Percentiles rank a stretch among this genome's conserved stretches.
Conservation (phyloP, 148 eudicot genomes). For the Amaranthus palmeri region DNA sequence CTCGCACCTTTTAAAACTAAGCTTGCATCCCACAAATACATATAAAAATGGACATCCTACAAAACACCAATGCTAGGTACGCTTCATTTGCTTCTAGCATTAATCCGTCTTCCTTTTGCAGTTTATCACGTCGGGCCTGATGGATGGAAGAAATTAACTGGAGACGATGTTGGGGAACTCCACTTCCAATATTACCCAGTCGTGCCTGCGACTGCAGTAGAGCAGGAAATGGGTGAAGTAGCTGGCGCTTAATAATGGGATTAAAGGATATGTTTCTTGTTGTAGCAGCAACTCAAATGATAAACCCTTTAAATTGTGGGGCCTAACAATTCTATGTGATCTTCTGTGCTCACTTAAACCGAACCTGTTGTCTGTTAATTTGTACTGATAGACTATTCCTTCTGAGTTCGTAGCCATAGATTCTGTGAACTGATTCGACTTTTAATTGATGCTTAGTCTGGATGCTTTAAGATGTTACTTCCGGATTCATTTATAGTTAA, state of each 20-base stretch:
- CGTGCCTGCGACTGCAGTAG: conserved; percentile 46
- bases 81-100: not conserved
- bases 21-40: not conserved
- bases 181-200: conserved; percentile 80
- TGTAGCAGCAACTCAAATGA: not conserved
- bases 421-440: not conserved
- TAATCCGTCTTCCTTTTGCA: conserved; percentile 20
- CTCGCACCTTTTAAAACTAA: no score
- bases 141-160: conserved; percentile 90
- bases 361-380: not conserved
- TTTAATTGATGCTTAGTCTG: not conserved
- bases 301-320: no score
- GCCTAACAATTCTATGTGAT: not conserved
- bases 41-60: not conserved
- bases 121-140: conserved; percentile 84
- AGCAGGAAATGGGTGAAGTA: conserved; percentile 85
- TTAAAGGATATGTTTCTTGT: not conserved
- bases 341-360: not conserved
- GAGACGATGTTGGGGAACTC: conserved; percentile 93
- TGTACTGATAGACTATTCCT: not conserved
- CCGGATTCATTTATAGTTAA: no score
- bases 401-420: not conserved
- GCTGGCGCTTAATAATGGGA: conserved; percentile 23
- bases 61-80: not conserved
- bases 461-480: no score